Percentiles rank a stretch among this genome's conserved stretches.
phyloP scores from a whole-genome alignment of 2,329 filamentous ascomycete genomes.

The Cordyceps cicadae region DNA sequence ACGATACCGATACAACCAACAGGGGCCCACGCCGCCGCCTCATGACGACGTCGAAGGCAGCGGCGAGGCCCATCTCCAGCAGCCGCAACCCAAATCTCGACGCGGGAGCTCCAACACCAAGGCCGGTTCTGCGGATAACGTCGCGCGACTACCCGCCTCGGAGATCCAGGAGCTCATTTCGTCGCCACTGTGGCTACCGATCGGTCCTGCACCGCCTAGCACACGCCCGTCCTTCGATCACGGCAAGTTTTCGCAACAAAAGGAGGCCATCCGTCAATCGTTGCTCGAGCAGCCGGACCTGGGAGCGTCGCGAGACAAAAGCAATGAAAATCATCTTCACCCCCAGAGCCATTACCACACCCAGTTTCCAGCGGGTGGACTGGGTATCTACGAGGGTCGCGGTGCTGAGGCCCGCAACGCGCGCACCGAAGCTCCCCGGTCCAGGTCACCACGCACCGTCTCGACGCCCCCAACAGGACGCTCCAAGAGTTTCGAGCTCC shows the following conservation, averaged over 20 bases:
- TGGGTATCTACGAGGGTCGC: slow-evolving; percentile 12
- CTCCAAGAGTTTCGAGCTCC: slow-evolving; percentile 21
- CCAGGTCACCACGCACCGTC: slow-evolving; percentile 33
- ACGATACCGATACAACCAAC: background rate
- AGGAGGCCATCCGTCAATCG: slow-evolving; percentile 23
- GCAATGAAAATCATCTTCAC: background rate
- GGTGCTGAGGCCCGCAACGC: slow-evolving; percentile 16
- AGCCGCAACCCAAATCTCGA: slow-evolving; percentile 12
- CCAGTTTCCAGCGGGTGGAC: slow-evolving; percentile 19
- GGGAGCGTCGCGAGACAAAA: background rate
- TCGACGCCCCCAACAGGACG: slow-evolving; percentile 46
- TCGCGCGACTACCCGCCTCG: slow-evolving; percentile 47
- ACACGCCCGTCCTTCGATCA: slow-evolving; percentile 30
- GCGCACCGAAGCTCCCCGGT: slow-evolving; percentile 20
- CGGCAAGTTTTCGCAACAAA: slow-evolving; percentile 25
- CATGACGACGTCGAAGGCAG: background rate
- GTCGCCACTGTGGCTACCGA: slow-evolving; percentile 49
- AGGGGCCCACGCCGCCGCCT: slow-evolving; percentile 4
- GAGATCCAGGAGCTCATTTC: slow-evolving; percentile 52
- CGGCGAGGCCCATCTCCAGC: background rate
- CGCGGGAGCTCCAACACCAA: slow-evolving; percentile 24
- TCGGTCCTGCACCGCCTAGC: slow-evolving; percentile 32
- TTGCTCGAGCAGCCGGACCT: slow-evolving; percentile 22
- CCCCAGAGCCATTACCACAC: background rate
- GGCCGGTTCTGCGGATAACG: slow-evolving; percentile 30